Conservation (phyloP, 371 early-diverging fungal genomes). For the Mucor indicus region DNA sequence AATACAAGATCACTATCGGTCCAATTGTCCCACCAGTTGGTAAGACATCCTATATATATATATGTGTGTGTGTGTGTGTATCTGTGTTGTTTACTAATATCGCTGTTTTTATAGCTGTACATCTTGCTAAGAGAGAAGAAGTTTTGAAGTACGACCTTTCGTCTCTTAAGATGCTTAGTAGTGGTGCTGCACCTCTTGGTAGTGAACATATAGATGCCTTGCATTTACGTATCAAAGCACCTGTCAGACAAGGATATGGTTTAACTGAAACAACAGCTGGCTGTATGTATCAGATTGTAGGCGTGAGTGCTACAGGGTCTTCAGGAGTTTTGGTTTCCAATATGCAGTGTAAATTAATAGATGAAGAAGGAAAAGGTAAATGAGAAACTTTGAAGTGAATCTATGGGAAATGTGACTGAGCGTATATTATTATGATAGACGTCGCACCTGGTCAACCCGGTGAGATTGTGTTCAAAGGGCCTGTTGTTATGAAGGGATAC, state of each 20-base stretch:
- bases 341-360: constrained; percentile 66
- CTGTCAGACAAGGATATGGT: constrained; percentile 57
- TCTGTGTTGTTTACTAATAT: neutral
- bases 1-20: constrained; percentile 66
- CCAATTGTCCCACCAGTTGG: constrained; percentile 81
- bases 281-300: constrained; percentile 28
- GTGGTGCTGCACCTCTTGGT: constrained; percentile 85
- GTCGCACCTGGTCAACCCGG: constrained; percentile 57
- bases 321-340: constrained; percentile 69
- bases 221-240: constrained; percentile 48
- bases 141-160: constrained; percentile 68
- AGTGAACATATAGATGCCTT: constrained; percentile 53
- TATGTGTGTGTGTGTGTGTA: no score
- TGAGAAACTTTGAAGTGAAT: no score
- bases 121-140: constrained; percentile 62
- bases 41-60: no score
- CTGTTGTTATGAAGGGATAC: constrained; percentile 80
- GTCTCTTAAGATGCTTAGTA: constrained; percentile 55
- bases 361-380: constrained; percentile 49
- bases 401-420: no score
- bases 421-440: constrained; percentile 44
- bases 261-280: constrained; percentile 70
- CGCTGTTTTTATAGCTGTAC: constrained; percentile 41
- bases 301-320: constrained; percentile 48
- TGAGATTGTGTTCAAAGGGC: constrained; percentile 80